Evolutionary conservation across 2,329 filamentous ascomycete species (phyloP).

Genomic region (Coleophoma eucalyptorum): DNA sequence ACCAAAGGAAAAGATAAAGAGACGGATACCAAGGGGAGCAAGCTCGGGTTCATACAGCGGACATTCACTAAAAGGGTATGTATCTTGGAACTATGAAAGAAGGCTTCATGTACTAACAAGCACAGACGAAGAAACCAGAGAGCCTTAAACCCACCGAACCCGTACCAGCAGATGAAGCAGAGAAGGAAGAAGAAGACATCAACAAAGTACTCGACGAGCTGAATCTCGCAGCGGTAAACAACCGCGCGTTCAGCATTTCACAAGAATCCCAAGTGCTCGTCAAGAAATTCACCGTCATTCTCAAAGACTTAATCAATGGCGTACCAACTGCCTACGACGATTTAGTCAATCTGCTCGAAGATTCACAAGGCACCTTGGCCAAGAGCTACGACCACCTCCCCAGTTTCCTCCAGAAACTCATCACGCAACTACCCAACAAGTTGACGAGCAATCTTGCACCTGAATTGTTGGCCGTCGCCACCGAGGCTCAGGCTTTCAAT

Average conservation of each 20-base stretch:
- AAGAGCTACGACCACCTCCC: conserved; percentile 67
- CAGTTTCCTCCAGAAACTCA: conserved; percentile 76
- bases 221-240: conserved; percentile 79
- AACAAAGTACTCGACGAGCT: conserved; percentile 76
- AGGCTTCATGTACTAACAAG: conserved; percentile 3
- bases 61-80: conserved; percentile 20
- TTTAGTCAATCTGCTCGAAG: conserved; percentile 61
- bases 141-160: conserved; percentile 34
- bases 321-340: conserved; percentile 92
- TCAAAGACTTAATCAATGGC: conserved; percentile 89
- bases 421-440: conserved; percentile 80
- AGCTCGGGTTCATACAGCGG: conserved; percentile 34
- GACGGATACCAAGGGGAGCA: conserved; percentile 24
- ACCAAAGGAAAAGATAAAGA: conserved; percentile 25
- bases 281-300: conserved; percentile 79
- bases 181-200: conserved; percentile 66
- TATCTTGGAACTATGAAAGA: not conserved
- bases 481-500: conserved; percentile 56
- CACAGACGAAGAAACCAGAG: conserved; percentile 31
- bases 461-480: conserved; percentile 75
- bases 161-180: conserved; percentile 31
- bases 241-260: conserved; percentile 81
- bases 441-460: conserved; percentile 73
- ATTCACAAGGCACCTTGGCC: conserved; percentile 56
- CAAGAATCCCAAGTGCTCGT: conserved; percentile 79